phyloP scores from a whole-genome alignment of 1,139 yeast species.

The Kodamaea derodonti region DNA sequence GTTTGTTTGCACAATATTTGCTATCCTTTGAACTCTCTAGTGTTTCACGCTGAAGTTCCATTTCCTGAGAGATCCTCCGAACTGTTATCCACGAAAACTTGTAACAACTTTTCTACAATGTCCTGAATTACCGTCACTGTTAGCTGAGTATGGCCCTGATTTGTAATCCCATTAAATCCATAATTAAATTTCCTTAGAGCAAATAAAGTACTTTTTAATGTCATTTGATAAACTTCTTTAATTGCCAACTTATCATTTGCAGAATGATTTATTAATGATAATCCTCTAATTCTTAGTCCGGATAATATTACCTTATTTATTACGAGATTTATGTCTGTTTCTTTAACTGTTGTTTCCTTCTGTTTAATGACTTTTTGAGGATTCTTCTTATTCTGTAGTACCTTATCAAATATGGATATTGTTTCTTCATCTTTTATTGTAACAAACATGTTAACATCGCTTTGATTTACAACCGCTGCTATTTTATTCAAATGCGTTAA shows the following conservation, averaged over 20 bases:
- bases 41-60: too few species aligned
- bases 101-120: constrained; percentile 33
- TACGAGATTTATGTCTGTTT: constrained; percentile 30
- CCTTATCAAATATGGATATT: constrained; percentile 33
- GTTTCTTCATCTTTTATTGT: constrained; percentile 4
- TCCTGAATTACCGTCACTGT: constrained; percentile 22
- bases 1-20: too few species aligned
- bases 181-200: constrained; percentile 36
- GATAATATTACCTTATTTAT: constrained; percentile 36
- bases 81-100: constrained; percentile 34
- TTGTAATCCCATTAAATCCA: constrained; percentile 14
- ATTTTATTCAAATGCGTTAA: constrained; percentile 11
- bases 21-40: too few species aligned
- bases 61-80: too few species aligned
- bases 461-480: constrained; percentile 3
- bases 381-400: constrained; percentile 27
- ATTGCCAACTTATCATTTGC: constrained; percentile 32
- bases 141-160: neutral
- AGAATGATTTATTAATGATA: constrained; percentile 23
- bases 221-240: constrained; percentile 43
- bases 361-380: constrained; percentile 11
- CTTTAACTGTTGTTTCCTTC: constrained; percentile 14
- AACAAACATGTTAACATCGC: constrained; percentile 6
- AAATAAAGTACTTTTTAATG: constrained; percentile 37
- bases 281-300: constrained; percentile 42